phyloP scores from a whole-genome alignment of 1,284 basidiomycete genomes.

The Microbotryomycetes sp. region DNA sequence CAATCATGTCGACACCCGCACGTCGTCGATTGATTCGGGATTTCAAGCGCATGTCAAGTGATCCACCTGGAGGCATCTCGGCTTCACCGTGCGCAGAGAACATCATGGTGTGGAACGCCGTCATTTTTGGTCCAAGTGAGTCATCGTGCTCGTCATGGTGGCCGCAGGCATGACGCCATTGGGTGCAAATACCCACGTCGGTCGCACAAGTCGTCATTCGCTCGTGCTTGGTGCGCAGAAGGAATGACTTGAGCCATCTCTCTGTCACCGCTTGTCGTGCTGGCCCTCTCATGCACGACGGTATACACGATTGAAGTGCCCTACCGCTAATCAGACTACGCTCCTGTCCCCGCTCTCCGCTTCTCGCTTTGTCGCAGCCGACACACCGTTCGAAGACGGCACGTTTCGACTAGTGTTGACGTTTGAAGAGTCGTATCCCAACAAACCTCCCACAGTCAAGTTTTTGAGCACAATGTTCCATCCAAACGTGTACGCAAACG shows the following conservation, averaged over 20 bases:
- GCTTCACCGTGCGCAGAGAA: constrained; percentile 96
- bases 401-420: constrained; percentile 94
- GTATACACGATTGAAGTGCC: no score
- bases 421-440: constrained; percentile 96
- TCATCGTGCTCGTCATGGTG: constrained; percentile 16
- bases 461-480: constrained; percentile 89
- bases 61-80: constrained; percentile 91
- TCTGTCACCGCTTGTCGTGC: neutral
- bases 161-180: neutral
- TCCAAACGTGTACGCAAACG: constrained; percentile 96
- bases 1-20: constrained; percentile 66
- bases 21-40: constrained; percentile 86
- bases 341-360: no score
- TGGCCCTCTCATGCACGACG: neutral
- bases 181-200: neutral
- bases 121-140: constrained; percentile 94
- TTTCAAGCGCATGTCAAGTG: constrained; percentile 88
- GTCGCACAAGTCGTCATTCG: no score
- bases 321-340: no score
- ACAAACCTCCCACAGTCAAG: constrained; percentile 94
- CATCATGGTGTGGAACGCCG: constrained; percentile 99
- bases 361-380: no score
- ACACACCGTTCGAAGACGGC: constrained; percentile 97
- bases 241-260: neutral
- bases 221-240: neutral